Conservation (phyloP, 495 filamentous ascomycete species). For the Neurospora sp. region DNA sequence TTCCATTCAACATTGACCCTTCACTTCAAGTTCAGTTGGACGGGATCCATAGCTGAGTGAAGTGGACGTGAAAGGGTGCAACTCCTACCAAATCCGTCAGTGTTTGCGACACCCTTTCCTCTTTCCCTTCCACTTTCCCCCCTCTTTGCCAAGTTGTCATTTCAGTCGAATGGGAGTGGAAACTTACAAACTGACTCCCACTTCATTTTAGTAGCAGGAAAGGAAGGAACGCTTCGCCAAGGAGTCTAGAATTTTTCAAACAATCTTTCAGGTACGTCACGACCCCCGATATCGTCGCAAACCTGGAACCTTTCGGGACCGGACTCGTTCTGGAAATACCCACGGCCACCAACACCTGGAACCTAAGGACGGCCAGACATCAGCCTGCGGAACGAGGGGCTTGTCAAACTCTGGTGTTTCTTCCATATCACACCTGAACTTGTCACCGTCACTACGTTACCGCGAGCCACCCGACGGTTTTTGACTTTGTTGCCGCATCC, state of each 20-base stretch:
- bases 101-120: neutral
- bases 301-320: neutral
- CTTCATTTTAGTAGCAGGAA: neutral
- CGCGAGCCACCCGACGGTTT: neutral
- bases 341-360: neutral
- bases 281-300: neutral
- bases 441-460: neutral
- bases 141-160: neutral
- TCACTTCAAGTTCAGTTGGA: neutral
- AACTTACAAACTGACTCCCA: neutral
- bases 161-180: neutral
- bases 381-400: neutral
- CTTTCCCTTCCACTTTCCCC: neutral
- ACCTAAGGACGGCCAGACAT: neutral
- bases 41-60: neutral
- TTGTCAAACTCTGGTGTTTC: neutral
- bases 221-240: neutral
- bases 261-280: neutral
- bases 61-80: neutral
- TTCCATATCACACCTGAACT: neutral
- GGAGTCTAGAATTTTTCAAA: neutral
- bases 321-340: neutral
- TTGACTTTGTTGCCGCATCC: neutral
- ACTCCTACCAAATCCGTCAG: neutral
- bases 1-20: neutral